Conservation (phyloP, 768 basidiomycete genomes). For the Boletus reticulatus region DNA sequence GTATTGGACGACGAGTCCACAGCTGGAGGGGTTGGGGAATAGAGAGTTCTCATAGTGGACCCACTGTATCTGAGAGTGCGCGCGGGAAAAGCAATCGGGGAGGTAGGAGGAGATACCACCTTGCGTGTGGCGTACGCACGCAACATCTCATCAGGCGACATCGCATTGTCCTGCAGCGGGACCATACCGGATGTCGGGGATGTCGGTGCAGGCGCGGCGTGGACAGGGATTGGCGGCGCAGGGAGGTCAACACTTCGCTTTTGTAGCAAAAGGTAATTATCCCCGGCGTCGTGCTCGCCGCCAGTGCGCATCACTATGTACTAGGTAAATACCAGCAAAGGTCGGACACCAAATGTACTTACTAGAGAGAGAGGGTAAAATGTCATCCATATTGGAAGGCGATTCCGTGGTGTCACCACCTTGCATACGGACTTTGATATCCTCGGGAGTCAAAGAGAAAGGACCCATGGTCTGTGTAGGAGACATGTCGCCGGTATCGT, state of each 20-base stretch:
- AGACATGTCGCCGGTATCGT: conserved; percentile 35
- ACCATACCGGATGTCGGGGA: conserved; percentile 41
- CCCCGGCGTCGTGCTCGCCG: conserved; percentile 24
- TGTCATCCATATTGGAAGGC: conserved; percentile 48
- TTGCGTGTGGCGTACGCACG: conserved; percentile 63
- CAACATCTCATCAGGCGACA: conserved; percentile 75
- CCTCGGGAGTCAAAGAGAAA: conserved; percentile 51
- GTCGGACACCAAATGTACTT: conserved; percentile 25
- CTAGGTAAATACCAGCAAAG: conserved; percentile 5
- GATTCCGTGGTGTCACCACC: conserved; percentile 30
- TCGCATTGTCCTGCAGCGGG: conserved; percentile 39
- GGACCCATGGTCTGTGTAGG: conserved; percentile 45
- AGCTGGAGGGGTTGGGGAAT: conserved; percentile 19
- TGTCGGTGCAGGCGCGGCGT: conserved; percentile 24
- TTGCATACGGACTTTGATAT: conserved; percentile 55
- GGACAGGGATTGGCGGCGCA: conserved; percentile 33
- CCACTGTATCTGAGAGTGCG: conserved; percentile 25
- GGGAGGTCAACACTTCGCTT: conserved; percentile 26
- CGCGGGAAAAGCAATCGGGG: conserved; percentile 30
- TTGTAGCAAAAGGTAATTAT: conserved; percentile 47
- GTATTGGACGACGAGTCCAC: conserved; percentile 4
- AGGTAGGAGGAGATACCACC: conserved; percentile 32
- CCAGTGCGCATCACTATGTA: conserved; percentile 72
- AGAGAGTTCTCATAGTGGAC: conserved; percentile 29
- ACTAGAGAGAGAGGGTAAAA: conserved; percentile 70